Evolutionary conservation across 1,139 yeast genomes (phyloP), one percentile per base, ranked within the genome.

Genomic region (Lodderomyces orthopsilosis): DNA sequence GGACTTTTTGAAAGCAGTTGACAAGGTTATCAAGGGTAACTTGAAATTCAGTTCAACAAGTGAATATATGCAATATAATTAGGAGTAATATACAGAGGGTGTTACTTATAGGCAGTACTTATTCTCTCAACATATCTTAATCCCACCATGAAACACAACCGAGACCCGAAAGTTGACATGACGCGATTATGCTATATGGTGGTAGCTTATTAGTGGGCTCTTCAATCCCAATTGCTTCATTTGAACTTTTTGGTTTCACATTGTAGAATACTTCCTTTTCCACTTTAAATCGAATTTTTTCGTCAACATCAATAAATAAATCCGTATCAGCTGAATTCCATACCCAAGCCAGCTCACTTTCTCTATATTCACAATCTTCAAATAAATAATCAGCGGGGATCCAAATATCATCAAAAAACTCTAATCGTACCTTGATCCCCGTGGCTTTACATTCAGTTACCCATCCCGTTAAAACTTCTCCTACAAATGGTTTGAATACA

Each of bases 131-230:
- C n/a, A n/a, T 26, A 19, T 32, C 24, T 21, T 55, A 81, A 57
- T 86, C 94, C 98, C 98, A 93, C 98, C 98, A 93, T 42, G 91
- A 78, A 32, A 88, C 83, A 56, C 95, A 81, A 4, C 98, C 98
- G 94, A 89, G 87, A 37, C 98, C 98, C 56, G 89, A 96, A 3
- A 88, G 80, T 60, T 90, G 96, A 62, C 97, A 90, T 43, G 96
- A 85, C n/a, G 94, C 97, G 27, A 86, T 64, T 27, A 93, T 68
- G 10, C 90, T 88, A 62, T 88, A 90, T 1, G 95, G 86, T 14
- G 96, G 93, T 3, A 69, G 63, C 41, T 62, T 77, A 61, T 58
- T 68, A 6, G 52, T 42, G 1, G 55, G 49, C 23, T 63, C 70
- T 37, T 62, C 65, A 18, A 52, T 51, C 18, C 54, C 61, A 51